These are phyloP conservation scores for Leishmania major DNA, from an alignment of 208 protist genomes.

Conservation along the genomic window DNA sequence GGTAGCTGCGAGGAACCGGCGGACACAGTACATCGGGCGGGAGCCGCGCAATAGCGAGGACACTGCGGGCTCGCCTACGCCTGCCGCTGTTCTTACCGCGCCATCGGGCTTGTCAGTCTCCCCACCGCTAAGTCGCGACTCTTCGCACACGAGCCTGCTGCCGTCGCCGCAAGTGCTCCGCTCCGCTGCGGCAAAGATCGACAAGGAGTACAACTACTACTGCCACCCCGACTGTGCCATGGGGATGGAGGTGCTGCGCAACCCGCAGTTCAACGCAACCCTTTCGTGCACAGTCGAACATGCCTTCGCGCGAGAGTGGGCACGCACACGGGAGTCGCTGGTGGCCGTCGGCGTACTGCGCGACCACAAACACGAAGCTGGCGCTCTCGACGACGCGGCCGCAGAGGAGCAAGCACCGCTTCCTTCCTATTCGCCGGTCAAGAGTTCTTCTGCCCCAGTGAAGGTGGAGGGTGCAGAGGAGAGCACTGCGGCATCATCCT, in stretches of 20 bases:
- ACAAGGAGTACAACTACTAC: slow-evolving; percentile 37
- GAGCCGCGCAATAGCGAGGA: background rate
- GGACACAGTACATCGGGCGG: background rate
- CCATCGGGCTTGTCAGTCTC: slow-evolving; percentile 3
- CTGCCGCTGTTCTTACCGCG: background rate
- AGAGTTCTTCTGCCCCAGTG: background rate
- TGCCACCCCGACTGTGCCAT: slow-evolving; percentile 59
- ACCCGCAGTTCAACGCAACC: slow-evolving; percentile 44
- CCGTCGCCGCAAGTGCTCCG: slow-evolving; percentile 15
- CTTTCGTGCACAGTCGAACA: slow-evolving; percentile 47
- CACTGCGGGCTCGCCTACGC: background rate
- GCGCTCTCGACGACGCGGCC: background rate
- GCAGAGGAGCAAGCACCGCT: background rate
- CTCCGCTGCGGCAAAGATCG: slow-evolving; percentile 14
- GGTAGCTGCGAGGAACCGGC: background rate
- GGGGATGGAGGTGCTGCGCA: slow-evolving; percentile 47
- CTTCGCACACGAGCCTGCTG: background rate
- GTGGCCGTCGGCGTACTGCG: background rate
- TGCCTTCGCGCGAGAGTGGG: slow-evolving; percentile 42
- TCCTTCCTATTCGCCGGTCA: background rate
- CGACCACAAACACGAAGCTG: background rate
- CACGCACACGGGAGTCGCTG: slow-evolving; percentile 16
- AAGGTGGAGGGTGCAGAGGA: slow-evolving; percentile 2
- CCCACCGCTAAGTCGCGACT: slow-evolving; percentile 8
- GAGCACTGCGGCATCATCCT: background rate